Evolutionary conservation across 2,329 filamentous ascomycete species (phyloP), one percentile per base, ranked within the genome.

Genomic region (Scolecobasidium constrictum): DNA sequence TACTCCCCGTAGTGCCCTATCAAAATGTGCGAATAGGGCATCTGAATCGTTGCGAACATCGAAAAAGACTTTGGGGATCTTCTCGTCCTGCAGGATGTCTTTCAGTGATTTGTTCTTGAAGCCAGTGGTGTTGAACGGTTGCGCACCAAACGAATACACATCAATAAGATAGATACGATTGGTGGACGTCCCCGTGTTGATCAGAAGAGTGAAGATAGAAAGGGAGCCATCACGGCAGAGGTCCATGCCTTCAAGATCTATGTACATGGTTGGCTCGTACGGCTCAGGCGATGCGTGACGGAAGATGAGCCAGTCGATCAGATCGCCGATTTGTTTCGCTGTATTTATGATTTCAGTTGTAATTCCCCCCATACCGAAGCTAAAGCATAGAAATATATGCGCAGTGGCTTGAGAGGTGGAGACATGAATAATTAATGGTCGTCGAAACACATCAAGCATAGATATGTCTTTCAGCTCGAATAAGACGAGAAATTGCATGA

Each of bases 31-130:
- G 50, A 61, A 74, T 0, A 80, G 54, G 0, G 74, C 73, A 48
- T 78, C 69, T 0, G 75, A 73, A 49, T 77, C 72, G 47, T 71
- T 73, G 2, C 73, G 69, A 13, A 79, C 61, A 46, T 80, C 75
- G 49, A 77, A 78, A 46, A 78, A 65, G 21, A 70, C 67, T 48
- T 78, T 78, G 0, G 57, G 54, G 13, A 70, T 65, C 0, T 37
- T 6, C 0, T 47, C 5, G 0, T 59, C 63, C 52, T 77, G 67
- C 1, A 77, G 53, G 7, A 77, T 62, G 0, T 38, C 35, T 46
- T 65, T 64, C 1, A 61, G 46, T 2, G 48, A 56, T n/a, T 28
- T 36, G 3, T 51, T 53, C 20, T 48, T 49, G 3, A 22, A 9
- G 16, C 16, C 41, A 4, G 40, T 36, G n/a, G 60, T 66, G n/a